These are phyloP conservation scores for Wallacemonas sp. DNA, from an alignment of 208 protist species.

Conservation along the genomic window DNA sequence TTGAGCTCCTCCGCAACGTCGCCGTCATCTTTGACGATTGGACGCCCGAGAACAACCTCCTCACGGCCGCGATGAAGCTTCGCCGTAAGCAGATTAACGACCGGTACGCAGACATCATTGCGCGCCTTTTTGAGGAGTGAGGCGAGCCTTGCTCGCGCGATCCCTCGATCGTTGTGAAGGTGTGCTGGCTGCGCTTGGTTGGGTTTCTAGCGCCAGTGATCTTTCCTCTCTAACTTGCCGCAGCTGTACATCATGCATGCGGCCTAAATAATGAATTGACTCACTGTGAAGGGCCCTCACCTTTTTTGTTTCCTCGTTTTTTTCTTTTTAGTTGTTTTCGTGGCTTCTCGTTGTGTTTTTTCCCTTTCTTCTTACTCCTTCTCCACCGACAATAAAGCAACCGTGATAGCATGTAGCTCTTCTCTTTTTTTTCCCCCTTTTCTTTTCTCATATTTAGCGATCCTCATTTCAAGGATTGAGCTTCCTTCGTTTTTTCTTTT, in stretches of 20 bases:
- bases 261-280: background rate
- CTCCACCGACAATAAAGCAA: constrained; percentile 1
- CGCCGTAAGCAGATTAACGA: constrained; percentile 56
- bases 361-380: constrained; percentile 10
- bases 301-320: constrained; percentile 3
- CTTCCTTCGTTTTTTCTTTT: constrained; percentile 8
- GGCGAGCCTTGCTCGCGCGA: too few species aligned
- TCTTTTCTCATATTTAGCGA: too few species aligned
- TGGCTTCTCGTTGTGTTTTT: constrained; percentile 6
- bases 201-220: background rate
- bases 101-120: constrained; percentile 51
- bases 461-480: background rate
- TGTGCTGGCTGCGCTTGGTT: background rate
- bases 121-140: constrained; percentile 46
- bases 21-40: constrained; percentile 58
- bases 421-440: too few species aligned
- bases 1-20: constrained; percentile 53
- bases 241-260: constrained; percentile 15
- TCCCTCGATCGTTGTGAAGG: constrained; percentile 19
- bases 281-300: background rate
- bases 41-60: constrained; percentile 75
- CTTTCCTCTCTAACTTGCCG: constrained; percentile 5
- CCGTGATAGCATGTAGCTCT: background rate
- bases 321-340: constrained; percentile 13
- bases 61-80: constrained; percentile 83